Evolutionary conservation across 257 asterid species (phyloP).

Genomic region (Plectranthus barbatus): DNA sequence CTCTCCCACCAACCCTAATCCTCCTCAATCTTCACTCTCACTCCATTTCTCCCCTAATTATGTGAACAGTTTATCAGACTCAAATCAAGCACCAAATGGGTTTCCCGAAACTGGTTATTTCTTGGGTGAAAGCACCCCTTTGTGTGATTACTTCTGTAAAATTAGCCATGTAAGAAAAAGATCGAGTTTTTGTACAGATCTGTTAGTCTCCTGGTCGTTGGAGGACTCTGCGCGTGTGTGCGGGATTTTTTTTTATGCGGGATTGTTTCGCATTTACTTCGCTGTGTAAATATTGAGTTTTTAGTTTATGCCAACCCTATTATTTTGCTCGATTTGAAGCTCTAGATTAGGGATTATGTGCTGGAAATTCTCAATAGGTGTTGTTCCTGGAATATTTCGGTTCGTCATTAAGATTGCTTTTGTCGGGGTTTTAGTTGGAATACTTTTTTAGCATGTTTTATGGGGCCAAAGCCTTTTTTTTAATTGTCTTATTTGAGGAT

Average conservation of each 20-base stretch:
- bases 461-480: constrained; percentile 1
- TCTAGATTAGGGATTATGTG: constrained; percentile 10
- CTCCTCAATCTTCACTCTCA: constrained; percentile 15
- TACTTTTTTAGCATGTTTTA: constrained; percentile 1
- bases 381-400: constrained; percentile 8
- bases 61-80: constrained; percentile 6
- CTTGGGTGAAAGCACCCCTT: neutral
- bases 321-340: constrained; percentile 9
- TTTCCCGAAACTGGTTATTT: neutral
- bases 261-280: constrained; percentile 10
- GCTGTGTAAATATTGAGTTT: neutral
- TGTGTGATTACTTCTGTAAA: neutral
- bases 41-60: constrained; percentile 2
- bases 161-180: neutral
- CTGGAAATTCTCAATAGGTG: constrained; percentile 3
- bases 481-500: neutral
- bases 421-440: constrained; percentile 20
- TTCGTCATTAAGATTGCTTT: constrained; percentile 13
- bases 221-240: constrained; percentile 5
- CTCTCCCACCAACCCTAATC: constrained; percentile 24
- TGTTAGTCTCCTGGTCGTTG: constrained; percentile 16
- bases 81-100: constrained; percentile 4
- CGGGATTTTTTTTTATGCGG: constrained; percentile 17
- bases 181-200: constrained; percentile 35
- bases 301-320: neutral